These are phyloP conservation scores for Nakazawaea ernobii DNA, from an alignment of 805 yeast species.

Conservation along the genomic window DNA sequence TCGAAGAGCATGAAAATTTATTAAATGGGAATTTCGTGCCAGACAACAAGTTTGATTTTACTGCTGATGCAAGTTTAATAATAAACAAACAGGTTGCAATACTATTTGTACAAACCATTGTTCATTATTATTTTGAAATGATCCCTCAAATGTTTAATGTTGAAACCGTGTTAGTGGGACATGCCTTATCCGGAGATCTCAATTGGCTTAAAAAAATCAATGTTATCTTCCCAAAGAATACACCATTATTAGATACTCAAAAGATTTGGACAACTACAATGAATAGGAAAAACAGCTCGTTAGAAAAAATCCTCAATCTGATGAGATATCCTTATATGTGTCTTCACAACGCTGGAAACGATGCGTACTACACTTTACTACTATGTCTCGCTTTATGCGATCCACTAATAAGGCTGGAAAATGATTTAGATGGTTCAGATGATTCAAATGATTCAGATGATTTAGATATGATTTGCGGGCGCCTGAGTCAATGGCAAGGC, in stretches of 20 bases:
- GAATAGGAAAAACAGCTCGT: slow-evolving; percentile 35
- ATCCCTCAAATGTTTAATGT: slow-evolving; percentile 18
- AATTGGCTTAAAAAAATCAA: slow-evolving; percentile 42
- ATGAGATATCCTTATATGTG: slow-evolving; percentile 50
- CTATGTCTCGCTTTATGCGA: slow-evolving; percentile 48
- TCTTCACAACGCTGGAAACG: slow-evolving; percentile 70
- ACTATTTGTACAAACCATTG: slow-evolving; percentile 33
- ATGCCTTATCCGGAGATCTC: slow-evolving; percentile 51
- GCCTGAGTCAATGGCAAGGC: too few species aligned
- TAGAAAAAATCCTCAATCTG: slow-evolving; percentile 40
- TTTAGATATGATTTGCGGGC: too few species aligned
- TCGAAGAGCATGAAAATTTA: slow-evolving; percentile 34
- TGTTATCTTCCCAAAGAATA: slow-evolving; percentile 34
- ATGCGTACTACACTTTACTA: slow-evolving; percentile 55
- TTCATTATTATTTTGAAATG: slow-evolving; percentile 36
- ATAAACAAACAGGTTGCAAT: slow-evolving; percentile 32
- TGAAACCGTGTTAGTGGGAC: slow-evolving; percentile 49
- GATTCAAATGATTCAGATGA: too few species aligned
- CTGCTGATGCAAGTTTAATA: slow-evolving; percentile 43
- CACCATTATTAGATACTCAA: slow-evolving; percentile 40
- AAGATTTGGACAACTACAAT: slow-evolving; percentile 33
- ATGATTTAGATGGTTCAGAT: too few species aligned
- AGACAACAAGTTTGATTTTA: slow-evolving; percentile 45
- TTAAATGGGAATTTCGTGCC: slow-evolving; percentile 50
- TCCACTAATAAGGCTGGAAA: too few species aligned